These are phyloP conservation scores for Sporothrix humicola DNA, from an alignment of 2,329 filamentous ascomycete genomes.

Conservation along the genomic window DNA sequence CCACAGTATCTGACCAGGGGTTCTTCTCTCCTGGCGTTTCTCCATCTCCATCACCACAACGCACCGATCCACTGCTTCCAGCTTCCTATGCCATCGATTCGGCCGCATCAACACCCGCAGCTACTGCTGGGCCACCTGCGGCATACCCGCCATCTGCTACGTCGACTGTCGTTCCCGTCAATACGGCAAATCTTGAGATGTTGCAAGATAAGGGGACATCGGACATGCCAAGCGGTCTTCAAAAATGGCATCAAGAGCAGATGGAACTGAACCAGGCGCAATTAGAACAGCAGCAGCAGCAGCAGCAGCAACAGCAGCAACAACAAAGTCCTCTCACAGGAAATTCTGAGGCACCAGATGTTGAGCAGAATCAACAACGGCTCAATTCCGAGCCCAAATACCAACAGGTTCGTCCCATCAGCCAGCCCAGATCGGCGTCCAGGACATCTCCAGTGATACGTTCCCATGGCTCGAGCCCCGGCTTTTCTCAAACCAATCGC, in stretches of 20 bases:
- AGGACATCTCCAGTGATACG: background rate
- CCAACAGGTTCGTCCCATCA: background rate
- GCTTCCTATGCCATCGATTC: constrained; percentile 1
- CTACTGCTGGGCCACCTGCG: background rate
- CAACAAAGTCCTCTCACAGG: background rate
- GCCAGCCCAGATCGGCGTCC: background rate
- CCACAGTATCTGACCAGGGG: background rate
- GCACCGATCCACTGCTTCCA: background rate
- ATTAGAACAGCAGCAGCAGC: background rate
- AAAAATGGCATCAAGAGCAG: too few relatives aligned
- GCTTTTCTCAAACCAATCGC: background rate
- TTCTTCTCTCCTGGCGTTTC: constrained; percentile 8
- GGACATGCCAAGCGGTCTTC: background rate
- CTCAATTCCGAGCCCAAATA: background rate
- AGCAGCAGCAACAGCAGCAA: background rate
- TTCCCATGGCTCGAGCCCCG: background rate
- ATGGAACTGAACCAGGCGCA: too few relatives aligned
- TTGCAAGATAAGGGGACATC: background rate
- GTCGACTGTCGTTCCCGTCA: constrained; percentile 4
- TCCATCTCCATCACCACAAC: constrained; percentile 21
- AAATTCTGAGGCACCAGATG: background rate
- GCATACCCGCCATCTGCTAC: constrained; percentile 7
- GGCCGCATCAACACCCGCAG: constrained; percentile 14
- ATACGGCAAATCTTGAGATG: background rate
- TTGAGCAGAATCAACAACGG: background rate